Evolutionary conservation across 805 yeast species (phyloP).

Genomic region (Nematodospora valgi): DNA sequence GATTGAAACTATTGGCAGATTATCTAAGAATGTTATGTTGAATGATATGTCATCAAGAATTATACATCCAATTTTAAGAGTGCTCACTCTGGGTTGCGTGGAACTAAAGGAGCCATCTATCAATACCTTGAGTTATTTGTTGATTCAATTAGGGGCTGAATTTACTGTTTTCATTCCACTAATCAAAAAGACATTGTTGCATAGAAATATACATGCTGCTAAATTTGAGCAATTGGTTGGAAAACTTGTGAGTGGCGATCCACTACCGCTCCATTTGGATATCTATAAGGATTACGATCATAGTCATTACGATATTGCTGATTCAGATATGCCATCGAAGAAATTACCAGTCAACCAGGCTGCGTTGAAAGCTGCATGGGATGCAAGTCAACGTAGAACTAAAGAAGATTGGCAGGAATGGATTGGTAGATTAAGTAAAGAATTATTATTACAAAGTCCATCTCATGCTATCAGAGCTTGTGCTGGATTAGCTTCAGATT

Average conservation of each 20-base stretch:
- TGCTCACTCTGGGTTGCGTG: slow-evolving; percentile 45
- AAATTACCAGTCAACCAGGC: slow-evolving; percentile 69
- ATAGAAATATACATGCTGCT: slow-evolving; percentile 63
- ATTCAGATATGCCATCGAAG: slow-evolving; percentile 64
- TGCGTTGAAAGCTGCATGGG: slow-evolving; percentile 82
- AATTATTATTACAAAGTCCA: slow-evolving; percentile 85
- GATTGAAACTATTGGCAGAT: slow-evolving; percentile 76
- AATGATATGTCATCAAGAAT: slow-evolving; percentile 89
- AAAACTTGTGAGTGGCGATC: slow-evolving; percentile 77
- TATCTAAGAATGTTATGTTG: slow-evolving; percentile 68
- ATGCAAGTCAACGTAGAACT: slow-evolving; percentile 81
- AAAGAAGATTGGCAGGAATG: slow-evolving; percentile 98
- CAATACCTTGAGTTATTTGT: slow-evolving; percentile 74
- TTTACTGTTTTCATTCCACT: slow-evolving; percentile 84
- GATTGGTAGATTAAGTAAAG: slow-evolving; percentile 84
- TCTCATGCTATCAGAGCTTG: slow-evolving; percentile 94
- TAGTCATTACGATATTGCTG: slow-evolving; percentile 48
- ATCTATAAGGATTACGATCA: slow-evolving; percentile 60
- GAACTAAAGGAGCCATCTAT: slow-evolving; percentile 65
- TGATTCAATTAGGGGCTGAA: slow-evolving; percentile 79
- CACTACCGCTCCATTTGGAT: slow-evolving; percentile 72
- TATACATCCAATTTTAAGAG: slow-evolving; percentile 79
- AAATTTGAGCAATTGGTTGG: slow-evolving; percentile 79
- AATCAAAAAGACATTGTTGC: slow-evolving; percentile 62
- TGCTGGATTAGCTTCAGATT: slow-evolving; percentile 80